Evolutionary conservation across 495 filamentous ascomycete genomes (phyloP), one percentile per base, ranked within the genome.

Genomic region (Aspergillus kassunensis): DNA sequence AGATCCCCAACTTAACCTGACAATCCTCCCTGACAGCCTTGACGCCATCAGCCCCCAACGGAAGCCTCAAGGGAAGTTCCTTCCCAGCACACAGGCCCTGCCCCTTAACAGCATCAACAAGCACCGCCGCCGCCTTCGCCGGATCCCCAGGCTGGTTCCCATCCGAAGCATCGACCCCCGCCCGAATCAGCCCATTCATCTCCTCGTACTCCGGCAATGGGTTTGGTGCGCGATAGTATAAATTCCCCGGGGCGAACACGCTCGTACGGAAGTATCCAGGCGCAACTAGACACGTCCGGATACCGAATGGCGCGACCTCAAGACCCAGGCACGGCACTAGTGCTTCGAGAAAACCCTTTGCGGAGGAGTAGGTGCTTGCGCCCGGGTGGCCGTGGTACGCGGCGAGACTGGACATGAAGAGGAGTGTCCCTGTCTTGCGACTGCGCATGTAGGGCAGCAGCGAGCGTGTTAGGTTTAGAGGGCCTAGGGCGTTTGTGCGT

Each of bases 391-490:
- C 48, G 12, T 42, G 15, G 21, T 62, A 52, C 12, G 53, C 63
- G 18, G 40, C 54, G 8, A 64, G 51, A 25, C 60, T 65, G 31
- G 64, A 62, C 46, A 73, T 60, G 40, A 68, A 62, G 11, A 63
- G 69, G 40, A 80, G 66, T 4, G 68, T 65, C 3, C 78, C 78
- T 0, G 62, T 58, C 24, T 62, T 59, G 36, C 67, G 68, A 11
- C 53, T 48, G 18, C 78, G 70, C 59, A 81, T 63, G 27, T 64
- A 57, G 0, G 78, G 78, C 0, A 81, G 53, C 1, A 71, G 64
- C 2, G 75, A 73, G 27, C 71, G 65, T 30, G 69, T 71, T 0
- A 75, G 61, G 42, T 67, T 66, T 9, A 80, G 48, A 16, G 65
- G 45, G 29, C 75, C 76, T 45, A 78, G 61, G 24, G 76, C 68